These are phyloP conservation scores for Phytophthora citrophthora DNA, from an alignment of 352 stramenopile species.

Conservation along the genomic window DNA sequence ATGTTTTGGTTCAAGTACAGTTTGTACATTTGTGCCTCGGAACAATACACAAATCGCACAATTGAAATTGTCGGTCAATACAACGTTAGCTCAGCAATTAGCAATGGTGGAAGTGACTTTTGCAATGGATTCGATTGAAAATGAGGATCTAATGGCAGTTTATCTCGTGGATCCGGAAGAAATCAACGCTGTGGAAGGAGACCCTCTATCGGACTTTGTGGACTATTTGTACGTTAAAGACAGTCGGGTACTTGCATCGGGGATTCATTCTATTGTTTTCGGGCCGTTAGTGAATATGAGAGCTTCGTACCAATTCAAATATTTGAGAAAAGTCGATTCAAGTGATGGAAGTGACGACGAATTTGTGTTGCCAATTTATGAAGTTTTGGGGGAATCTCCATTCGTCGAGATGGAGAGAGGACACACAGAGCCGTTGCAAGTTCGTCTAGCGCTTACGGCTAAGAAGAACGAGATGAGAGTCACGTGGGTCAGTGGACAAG, in stretches of 20 bases:
- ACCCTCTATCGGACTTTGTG: conserved; percentile 29
- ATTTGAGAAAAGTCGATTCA: conserved; percentile 23
- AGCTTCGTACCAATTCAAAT: conserved; percentile 35
- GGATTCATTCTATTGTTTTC: conserved; percentile 17
- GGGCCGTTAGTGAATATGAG: conserved; percentile 33
- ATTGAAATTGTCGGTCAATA: conserved; percentile 28
- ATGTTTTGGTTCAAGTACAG: conserved; percentile 17
- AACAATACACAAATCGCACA: conserved; percentile 17
- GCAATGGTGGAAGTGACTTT: conserved; percentile 25
- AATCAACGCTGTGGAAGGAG: conserved; percentile 7
- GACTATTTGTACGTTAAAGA: conserved; percentile 31
- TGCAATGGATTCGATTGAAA: conserved; percentile 5
- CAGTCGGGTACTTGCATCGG: conserved; percentile 6
- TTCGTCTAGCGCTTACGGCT: conserved; percentile 39
- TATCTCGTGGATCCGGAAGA: conserved; percentile 33
- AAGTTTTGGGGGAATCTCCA: conserved; percentile 36
- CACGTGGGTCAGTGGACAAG: conserved; percentile 47
- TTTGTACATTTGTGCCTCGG: conserved; percentile 23
- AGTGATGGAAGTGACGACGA: conserved; percentile 3
- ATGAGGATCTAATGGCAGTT: conserved; percentile 27
- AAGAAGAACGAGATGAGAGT: conserved; percentile 46
- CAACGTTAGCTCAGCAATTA: conserved; percentile 22
- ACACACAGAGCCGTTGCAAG: conserved; percentile 40
- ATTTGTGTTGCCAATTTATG: conserved; percentile 4
- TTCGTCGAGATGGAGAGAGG: conserved; percentile 43